Percentiles rank a stretch among this genome's conserved stretches.
phyloP scores from a whole-genome alignment of 495 filamentous ascomycete genomes.

The Jackrogersella minutella region DNA sequence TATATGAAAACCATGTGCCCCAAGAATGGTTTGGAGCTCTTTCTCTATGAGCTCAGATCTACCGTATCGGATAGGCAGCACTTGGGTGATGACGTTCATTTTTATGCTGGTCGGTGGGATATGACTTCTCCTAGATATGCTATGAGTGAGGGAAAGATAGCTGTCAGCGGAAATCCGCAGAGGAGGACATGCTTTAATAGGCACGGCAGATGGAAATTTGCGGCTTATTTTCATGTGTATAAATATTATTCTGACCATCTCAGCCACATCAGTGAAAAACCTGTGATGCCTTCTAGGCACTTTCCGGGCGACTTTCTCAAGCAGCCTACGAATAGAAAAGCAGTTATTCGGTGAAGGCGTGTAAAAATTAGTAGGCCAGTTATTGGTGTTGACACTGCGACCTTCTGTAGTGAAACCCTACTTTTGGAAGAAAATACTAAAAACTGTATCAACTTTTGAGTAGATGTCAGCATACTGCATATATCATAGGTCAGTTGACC shows the following conservation, averaged over 20 bases:
- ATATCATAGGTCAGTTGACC: background rate
- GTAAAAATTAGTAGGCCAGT: background rate
- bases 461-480: background rate
- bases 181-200: no score
- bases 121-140: no score
- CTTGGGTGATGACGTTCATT: background rate
- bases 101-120: background rate
- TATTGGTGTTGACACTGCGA: background rate
- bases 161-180: background rate
- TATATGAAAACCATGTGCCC: background rate
- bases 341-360: background rate
- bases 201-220: no score
- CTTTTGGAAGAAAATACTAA: background rate
- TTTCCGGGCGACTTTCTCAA: no score
- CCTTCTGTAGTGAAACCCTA: background rate
- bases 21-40: conserved; percentile 1
- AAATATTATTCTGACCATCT: no score
- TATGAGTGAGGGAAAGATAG: no score
- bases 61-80: background rate
- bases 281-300: no score
- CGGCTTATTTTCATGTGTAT: no score
- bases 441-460: background rate
- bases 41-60: background rate
- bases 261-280: no score
- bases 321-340: background rate